Evolutionary conservation across 192 early-diverging fungal genomes (phyloP).

Genomic region (Gryganskiella cystojenkinii): DNA sequence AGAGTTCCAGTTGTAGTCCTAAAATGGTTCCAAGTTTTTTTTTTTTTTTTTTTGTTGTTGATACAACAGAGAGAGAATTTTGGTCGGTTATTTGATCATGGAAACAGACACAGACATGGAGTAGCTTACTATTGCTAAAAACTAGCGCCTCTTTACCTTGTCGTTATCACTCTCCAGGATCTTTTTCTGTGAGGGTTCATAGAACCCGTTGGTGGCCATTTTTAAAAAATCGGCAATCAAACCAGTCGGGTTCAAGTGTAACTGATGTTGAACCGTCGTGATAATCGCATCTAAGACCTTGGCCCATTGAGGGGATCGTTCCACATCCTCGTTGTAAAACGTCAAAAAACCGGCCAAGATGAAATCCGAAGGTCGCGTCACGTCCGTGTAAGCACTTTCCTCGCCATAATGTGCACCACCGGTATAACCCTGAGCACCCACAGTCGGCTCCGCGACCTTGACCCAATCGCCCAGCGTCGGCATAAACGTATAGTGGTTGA

Average conservation of each 20-base stretch:
- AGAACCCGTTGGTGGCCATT: conserved; percentile 43
- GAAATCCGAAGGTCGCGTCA: conserved; percentile 65
- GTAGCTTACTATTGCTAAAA: not conserved
- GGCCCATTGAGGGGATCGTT: conserved; percentile 54
- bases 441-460: conserved; percentile 23
- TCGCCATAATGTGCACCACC: conserved; percentile 51
- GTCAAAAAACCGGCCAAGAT: conserved; percentile 62
- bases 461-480: conserved; percentile 65
- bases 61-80: too few relatives aligned
- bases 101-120: too few relatives aligned
- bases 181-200: conserved; percentile 50
- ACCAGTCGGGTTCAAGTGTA: conserved; percentile 57
- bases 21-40: too few relatives aligned
- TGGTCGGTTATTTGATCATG: too few relatives aligned
- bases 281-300: conserved; percentile 60
- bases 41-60: too few relatives aligned
- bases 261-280: conserved; percentile 46
- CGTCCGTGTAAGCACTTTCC: conserved; percentile 49
- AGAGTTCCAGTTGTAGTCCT: conserved; percentile 67
- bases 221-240: conserved; percentile 66
- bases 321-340: conserved; percentile 61
- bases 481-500: conserved; percentile 61
- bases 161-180: conserved; percentile 59
- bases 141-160: conserved; percentile 36
- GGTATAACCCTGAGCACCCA: conserved; percentile 11